These are phyloP conservation scores for Cryphonectria japonica DNA, from an alignment of 2,329 filamentous ascomycete genomes.

Conservation along the genomic window DNA sequence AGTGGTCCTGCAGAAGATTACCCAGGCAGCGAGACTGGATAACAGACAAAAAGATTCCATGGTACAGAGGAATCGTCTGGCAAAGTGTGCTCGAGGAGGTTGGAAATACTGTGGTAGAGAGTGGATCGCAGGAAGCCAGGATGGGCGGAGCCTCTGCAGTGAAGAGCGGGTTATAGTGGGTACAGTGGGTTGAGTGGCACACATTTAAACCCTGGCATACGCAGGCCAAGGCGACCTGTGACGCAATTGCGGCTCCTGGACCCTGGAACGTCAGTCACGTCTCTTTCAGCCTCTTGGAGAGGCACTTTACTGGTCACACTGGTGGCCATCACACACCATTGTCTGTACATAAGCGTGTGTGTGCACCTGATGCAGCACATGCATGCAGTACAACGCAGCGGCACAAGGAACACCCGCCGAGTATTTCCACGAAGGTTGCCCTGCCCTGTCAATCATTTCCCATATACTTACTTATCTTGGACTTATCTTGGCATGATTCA, in stretches of 20 bases:
- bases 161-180: conserved; percentile 4
- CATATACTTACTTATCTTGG: neutral
- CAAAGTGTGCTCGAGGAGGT: neutral
- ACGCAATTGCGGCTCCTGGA: conserved; percentile 19
- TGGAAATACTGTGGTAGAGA: neutral
- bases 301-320: neutral
- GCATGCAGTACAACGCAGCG: conserved; percentile 3
- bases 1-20: neutral
- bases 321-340: conserved; percentile 5
- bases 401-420: conserved; percentile 2
- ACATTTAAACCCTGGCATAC: neutral
- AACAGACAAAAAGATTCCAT: neutral
- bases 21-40: neutral
- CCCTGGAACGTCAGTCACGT: conserved; percentile 12
- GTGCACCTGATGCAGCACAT: neutral
- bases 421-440: conserved; percentile 10
- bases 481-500: neutral
- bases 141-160: conserved; percentile 4
- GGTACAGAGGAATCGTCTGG: neutral
- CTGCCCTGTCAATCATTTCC: neutral
- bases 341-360: neutral
- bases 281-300: neutral
- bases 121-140: conserved; percentile 9
- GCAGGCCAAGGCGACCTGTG: conserved; percentile 16
- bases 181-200: neutral